phyloP scores from a whole-genome alignment of 768 basidiomycete species.

The Boletus reticulatus region DNA sequence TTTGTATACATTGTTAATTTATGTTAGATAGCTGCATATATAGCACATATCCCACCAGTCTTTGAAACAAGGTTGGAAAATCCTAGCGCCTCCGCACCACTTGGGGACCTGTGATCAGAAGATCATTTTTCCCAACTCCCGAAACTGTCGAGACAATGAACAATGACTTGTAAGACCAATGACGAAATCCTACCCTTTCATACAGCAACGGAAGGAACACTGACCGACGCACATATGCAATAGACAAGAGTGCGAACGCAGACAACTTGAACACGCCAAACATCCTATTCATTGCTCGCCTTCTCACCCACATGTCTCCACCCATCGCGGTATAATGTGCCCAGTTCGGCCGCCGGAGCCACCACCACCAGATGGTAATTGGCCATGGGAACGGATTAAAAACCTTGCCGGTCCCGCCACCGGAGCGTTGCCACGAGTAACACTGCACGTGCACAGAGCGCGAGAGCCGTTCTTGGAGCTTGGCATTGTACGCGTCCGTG shows the following conservation, averaged over 20 bases:
- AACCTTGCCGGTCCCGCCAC: constrained; percentile 34
- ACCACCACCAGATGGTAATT: constrained; percentile 33
- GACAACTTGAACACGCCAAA: constrained; percentile 1
- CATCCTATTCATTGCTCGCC: constrained; percentile 1
- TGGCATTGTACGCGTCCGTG: constrained; percentile 28
- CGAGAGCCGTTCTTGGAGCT: constrained; percentile 17
- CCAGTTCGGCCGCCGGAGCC: constrained; percentile 36
- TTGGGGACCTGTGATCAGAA: neutral
- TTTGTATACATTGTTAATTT: constrained; percentile 17
- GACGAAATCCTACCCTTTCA: neutral
- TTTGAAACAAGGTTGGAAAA: too few species aligned
- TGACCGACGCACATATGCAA: constrained; percentile 7
- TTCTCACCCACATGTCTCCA: constrained; percentile 37
- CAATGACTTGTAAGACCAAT: neutral
- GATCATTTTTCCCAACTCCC: neutral
- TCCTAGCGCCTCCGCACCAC: neutral
- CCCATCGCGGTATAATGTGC: constrained; percentile 35
- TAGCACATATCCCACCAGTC: constrained; percentile 2
- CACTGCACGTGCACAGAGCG: constrained; percentile 29
- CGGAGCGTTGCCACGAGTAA: constrained; percentile 41
- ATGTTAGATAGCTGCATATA: constrained; percentile 16
- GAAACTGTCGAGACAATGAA: constrained; percentile 5
- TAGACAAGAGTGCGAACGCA: constrained; percentile 1
- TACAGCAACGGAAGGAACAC: constrained; percentile 1
- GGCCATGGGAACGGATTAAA: constrained; percentile 41